phyloP scores from a whole-genome alignment of 345 rosid species.

The Alliaria petiolata region DNA sequence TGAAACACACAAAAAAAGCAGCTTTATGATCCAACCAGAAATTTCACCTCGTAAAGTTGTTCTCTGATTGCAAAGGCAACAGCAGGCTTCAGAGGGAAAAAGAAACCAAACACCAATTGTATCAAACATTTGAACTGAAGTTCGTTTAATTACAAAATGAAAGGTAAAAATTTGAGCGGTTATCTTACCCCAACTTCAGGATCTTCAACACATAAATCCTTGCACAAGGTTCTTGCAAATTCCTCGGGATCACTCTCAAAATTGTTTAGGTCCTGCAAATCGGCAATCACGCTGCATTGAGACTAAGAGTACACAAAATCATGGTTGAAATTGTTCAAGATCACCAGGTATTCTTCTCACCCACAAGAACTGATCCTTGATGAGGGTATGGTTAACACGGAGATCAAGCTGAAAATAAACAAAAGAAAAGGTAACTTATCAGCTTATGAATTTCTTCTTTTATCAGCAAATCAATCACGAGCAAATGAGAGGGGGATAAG shows the following conservation, averaged over 20 bases:
- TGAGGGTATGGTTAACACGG: constrained; percentile 83
- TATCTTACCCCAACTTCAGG: constrained; percentile 91
- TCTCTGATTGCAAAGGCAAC: constrained; percentile 93
- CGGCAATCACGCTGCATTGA: not conserved
- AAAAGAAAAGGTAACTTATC: constrained; percentile 14
- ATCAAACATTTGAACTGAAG: not conserved
- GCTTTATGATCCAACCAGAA: not conserved
- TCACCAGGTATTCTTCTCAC: constrained; percentile 40
- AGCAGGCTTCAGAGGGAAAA: constrained; percentile 78
- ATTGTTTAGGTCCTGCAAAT: constrained; percentile 77
- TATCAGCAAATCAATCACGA: not conserved
- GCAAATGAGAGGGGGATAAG: not conserved
- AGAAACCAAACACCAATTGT: not conserved
- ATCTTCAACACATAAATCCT: constrained; percentile 77
- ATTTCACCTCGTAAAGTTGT: constrained; percentile 82
- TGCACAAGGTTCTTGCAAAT: constrained; percentile 82
- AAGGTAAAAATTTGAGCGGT: not conserved
- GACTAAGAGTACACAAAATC: not conserved
- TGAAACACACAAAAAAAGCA: not conserved
- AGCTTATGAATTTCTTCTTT: not conserved
- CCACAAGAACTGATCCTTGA: constrained; percentile 94
- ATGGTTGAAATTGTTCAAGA: not conserved
- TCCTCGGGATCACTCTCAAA: constrained; percentile 94
- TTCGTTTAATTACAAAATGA: not conserved
- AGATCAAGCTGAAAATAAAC: constrained; percentile 80